Evolutionary conservation across 1,284 basidiomycete species (phyloP), one percentile per base, ranked within the genome.

Genomic region (Ceratobasidium sp.): DNA sequence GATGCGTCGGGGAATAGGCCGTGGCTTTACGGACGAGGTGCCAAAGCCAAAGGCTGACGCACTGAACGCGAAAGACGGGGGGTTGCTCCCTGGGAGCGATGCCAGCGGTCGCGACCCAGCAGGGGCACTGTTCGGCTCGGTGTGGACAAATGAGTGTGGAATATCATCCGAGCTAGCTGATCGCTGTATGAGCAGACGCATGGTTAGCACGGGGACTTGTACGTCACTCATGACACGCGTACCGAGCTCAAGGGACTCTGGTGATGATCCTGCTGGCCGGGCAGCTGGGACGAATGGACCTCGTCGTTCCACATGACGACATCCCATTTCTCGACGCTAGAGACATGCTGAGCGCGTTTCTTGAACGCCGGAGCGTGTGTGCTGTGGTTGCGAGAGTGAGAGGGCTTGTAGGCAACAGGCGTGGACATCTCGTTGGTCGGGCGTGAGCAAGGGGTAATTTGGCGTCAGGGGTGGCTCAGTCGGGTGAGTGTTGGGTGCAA

Each of bases 261-360:
- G 19, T 39, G 43, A 31, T 48, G 22, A n/a, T 43, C 43, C 11
- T 62, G 61, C 61, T 34, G 51, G 16, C 22, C 31, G 49, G 37
- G 48, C n/a, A 58, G 13, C 29, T 46, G n/a, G 39, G 53, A 58
- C 39, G 68, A 71, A 43, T 71, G 34, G 14, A 71, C 68, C 43
- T 71, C 34, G 54, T 71, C 46, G 27, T 71, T 71, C 68, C 68
- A 71, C 34, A 59, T 41, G 22, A 59, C 54, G 48, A 71, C 68
- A 24, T 71, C 68, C 68, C 68, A 71, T 34, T 71, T 71, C 46
- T 71, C 68, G 22, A 71, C 46, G n/a, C 19, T 51, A 31, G 63
- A 53, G 16, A 31, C 48, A 27, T 53, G 43, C 46, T 49, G 63
- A 29, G 63, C 63, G 63, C 63, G 63, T 65, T 65, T 65, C 63